Percentiles rank a stretch among this genome's conserved stretches.
phyloP scores from a whole-genome alignment of 305 asterid species.

The Solanum hybrid region DNA sequence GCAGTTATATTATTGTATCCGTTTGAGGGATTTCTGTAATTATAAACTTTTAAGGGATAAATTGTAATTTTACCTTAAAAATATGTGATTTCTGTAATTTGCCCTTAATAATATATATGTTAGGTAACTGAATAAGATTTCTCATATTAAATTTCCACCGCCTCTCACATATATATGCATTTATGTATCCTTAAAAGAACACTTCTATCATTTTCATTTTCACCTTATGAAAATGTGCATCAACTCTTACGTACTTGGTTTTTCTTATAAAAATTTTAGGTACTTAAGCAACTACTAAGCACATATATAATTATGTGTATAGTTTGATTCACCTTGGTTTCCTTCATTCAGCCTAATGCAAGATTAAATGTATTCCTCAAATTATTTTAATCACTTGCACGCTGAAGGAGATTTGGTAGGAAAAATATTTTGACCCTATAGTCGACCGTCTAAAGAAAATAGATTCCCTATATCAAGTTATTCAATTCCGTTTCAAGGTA shows the following conservation, averaged over 20 bases:
- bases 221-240: not conserved
- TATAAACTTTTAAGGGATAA: no score
- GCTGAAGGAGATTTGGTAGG: not conserved
- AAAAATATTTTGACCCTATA: not conserved
- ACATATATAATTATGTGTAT: not conserved
- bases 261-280: not conserved
- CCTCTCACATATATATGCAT: not conserved
- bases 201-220: not conserved
- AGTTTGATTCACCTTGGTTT: not conserved
- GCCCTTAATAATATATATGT: not conserved
- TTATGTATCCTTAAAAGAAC: not conserved
- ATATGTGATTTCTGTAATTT: no score
- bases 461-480: not conserved
- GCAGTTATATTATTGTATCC: no score
- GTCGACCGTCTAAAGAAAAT: not conserved
- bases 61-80: no score
- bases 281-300: not conserved
- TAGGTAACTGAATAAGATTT: no score
- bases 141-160: not conserved
- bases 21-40: no score
- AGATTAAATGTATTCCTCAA: not conserved
- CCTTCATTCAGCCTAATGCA: not conserved
- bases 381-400: not conserved
- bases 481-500: not conserved
- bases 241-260: not conserved